Conservation (phyloP, 306 rosid genomes). For the Casuarina glauca region DNA sequence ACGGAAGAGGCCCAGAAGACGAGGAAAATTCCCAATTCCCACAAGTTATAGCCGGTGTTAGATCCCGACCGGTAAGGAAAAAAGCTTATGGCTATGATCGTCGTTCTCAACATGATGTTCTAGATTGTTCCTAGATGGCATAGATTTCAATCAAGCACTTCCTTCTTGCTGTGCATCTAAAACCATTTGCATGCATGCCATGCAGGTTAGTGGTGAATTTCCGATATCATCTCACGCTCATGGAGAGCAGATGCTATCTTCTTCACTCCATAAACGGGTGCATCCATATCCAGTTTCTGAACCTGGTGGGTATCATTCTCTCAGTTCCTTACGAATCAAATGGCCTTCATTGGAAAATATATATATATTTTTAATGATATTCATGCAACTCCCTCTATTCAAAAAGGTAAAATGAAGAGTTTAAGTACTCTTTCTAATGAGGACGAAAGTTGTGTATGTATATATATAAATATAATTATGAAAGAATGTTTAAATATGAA, state of each 20-base stretch:
- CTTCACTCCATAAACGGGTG: slow-evolving; percentile 58
- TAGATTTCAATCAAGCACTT: slow-evolving; percentile 13
- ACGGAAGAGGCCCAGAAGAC: slow-evolving; percentile 66
- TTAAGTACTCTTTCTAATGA: no score
- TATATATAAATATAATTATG: no score
- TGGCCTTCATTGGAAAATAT: no score
- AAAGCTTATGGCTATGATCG: background rate
- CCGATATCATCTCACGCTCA: slow-evolving; percentile 45
- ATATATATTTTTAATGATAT: background rate
- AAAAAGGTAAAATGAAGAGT: background rate
- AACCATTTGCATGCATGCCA: slow-evolving; percentile 24
- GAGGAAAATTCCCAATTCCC: slow-evolving; percentile 56
- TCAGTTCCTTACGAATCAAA: no score
- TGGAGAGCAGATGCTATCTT: slow-evolving; percentile 54
- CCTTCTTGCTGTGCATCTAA: background rate
- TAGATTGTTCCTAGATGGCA: slow-evolving; percentile 1
- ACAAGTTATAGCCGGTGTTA: slow-evolving; percentile 37
- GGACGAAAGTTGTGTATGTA: no score
- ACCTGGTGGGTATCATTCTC: slow-evolving; percentile 25
- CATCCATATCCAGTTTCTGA: slow-evolving; percentile 64
- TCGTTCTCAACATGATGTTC: background rate
- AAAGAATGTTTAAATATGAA: no score
- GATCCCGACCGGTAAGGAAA: slow-evolving; percentile 39
- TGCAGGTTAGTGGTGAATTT: slow-evolving; percentile 74
- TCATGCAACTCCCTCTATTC: background rate